Evolutionary conservation across 768 basidiomycete genomes (phyloP).

Genomic region (Leccinum broughii): DNA sequence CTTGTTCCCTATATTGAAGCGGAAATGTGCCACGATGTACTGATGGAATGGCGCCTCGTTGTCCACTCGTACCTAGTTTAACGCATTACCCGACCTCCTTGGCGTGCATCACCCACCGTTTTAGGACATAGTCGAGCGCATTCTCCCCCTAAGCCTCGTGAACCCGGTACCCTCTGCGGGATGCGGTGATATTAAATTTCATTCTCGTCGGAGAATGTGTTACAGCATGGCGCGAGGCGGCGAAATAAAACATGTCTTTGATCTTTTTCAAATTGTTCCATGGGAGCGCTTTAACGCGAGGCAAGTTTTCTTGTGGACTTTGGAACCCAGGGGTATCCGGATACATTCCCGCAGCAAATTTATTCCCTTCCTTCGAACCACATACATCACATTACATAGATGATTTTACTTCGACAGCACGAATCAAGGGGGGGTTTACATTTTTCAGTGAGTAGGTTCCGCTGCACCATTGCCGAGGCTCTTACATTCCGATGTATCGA

Average conservation of each 20-base stretch:
- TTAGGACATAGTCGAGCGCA: neutral
- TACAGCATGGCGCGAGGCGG: constrained; percentile 3
- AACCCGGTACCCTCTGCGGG: constrained; percentile 1
- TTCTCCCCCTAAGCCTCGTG: neutral
- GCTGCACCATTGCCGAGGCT: neutral
- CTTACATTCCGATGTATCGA: neutral
- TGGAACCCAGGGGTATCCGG: neutral
- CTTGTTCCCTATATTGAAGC: constrained; percentile 19
- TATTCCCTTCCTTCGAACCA: neutral
- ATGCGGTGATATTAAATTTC: constrained; percentile 4
- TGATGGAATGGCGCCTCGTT: constrained; percentile 17
- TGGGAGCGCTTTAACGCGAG: neutral
- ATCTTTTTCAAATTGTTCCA: constrained; percentile 1
- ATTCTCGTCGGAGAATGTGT: neutral
- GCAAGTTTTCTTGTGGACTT: neutral
- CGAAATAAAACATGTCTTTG: constrained; percentile 18
- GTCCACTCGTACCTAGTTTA: constrained; percentile 9
- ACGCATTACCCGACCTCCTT: neutral
- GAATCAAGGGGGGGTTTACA: neutral
- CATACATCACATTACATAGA: neutral
- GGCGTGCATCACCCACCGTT: constrained; percentile 1
- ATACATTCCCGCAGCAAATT: neutral
- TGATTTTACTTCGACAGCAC: neutral
- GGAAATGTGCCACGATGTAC: neutral
- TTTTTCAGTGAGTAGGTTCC: neutral